Evolutionary conservation across 441 rosid species (phyloP).

Genomic region (Erodium texanum): DNA sequence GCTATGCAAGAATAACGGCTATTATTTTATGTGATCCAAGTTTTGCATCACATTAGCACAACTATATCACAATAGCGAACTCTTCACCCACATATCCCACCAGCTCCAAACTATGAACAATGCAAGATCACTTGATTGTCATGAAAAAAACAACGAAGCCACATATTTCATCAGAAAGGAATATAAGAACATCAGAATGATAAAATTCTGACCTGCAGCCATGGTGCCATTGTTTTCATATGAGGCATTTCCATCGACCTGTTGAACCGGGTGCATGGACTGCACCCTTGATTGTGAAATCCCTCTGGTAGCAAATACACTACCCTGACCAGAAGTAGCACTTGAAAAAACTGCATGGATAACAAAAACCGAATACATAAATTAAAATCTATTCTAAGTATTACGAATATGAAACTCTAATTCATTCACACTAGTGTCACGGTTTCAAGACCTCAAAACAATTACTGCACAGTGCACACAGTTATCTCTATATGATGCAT

Average conservation of each 20-base stretch:
- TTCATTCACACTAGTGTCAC: not conserved
- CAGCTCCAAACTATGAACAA: not conserved
- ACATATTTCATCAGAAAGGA: not conserved
- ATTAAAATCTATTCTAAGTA: not conserved
- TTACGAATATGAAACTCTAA: not conserved
- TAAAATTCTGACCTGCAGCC: not conserved
- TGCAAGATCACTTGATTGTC: not conserved
- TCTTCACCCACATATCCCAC: not conserved
- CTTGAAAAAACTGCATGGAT: not conserved
- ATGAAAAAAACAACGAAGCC: not conserved
- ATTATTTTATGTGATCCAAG: too few relatives aligned
- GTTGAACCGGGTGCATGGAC: not conserved
- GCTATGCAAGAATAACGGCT: too few relatives aligned
- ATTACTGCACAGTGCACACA: not conserved
- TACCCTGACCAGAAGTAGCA: conserved; percentile 2
- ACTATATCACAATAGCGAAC: too few relatives aligned
- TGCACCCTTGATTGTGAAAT: not conserved
- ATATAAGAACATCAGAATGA: not conserved
- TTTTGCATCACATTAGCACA: too few relatives aligned
- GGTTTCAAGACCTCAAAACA: not conserved
- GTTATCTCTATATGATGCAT: not conserved
- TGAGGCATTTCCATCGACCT: not conserved
- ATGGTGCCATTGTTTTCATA: not conserved
- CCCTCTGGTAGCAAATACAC: conserved; percentile 3
- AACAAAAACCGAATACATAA: not conserved